Evolutionary conservation across 345 rosid species (phyloP).

Genomic region (Euphorbia lathyris): DNA sequence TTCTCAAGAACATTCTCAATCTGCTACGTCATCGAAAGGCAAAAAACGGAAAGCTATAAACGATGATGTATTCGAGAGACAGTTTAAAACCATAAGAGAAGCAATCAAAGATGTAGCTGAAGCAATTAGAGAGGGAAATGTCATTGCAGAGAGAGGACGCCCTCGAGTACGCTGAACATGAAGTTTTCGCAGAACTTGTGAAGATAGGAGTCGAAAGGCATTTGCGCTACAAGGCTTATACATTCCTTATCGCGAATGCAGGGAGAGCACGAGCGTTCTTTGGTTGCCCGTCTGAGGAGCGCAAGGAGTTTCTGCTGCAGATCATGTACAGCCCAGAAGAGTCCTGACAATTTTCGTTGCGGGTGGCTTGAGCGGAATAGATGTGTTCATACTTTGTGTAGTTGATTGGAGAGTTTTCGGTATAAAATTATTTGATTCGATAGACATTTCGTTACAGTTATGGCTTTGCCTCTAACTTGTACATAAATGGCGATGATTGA

Average conservation of each 20-base stretch:
- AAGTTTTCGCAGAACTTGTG: constrained; percentile 26
- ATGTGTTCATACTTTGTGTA: neutral
- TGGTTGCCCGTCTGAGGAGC: constrained; percentile 25
- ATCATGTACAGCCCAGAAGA: constrained; percentile 17
- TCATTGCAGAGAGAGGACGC: constrained; percentile 21
- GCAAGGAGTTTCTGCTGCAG: constrained; percentile 21
- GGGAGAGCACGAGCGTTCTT: constrained; percentile 17
- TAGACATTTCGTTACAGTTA: neutral
- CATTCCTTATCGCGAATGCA: constrained; percentile 19
- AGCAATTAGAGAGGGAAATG: constrained; percentile 25
- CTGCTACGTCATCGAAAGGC: constrained; percentile 21
- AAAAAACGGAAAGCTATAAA: constrained; percentile 11
- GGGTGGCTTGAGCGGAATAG: neutral
- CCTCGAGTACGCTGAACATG: constrained; percentile 22
- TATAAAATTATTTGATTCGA: neutral
- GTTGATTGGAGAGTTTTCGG: constrained; percentile 6
- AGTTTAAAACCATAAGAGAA: constrained; percentile 18
- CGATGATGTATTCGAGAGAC: constrained; percentile 13
- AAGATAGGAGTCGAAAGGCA: constrained; percentile 14
- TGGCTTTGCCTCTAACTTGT: too few species aligned
- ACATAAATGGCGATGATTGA: neutral
- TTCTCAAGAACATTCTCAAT: constrained; percentile 18
- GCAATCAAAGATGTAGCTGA: constrained; percentile 25
- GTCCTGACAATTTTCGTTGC: neutral
- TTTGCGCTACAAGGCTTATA: constrained; percentile 9